A percentile compares a stretch with the other conserved stretches of the same genome.
phyloP scores from a whole-genome alignment of 1,284 basidiomycete species.

The Ceratobasidium sp. region DNA sequence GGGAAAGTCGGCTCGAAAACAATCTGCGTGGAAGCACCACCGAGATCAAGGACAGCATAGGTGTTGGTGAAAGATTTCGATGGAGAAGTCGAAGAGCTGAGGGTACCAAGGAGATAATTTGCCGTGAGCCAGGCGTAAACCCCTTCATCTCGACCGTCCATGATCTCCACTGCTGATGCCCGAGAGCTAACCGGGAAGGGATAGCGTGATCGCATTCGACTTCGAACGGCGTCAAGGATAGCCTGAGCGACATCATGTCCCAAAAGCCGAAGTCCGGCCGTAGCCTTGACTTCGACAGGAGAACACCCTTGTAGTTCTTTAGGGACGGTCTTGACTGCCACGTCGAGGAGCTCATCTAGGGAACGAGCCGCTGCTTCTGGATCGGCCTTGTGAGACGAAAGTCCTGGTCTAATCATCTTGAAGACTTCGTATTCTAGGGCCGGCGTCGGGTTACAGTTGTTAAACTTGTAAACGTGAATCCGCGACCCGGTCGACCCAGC shows the following conservation, averaged over 20 bases:
- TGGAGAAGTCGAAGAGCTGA: slow-evolving; percentile 69
- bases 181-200: slow-evolving; percentile 76
- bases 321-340: slow-evolving; percentile 86
- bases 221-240: slow-evolving; percentile 84
- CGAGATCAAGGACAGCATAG: slow-evolving; percentile 96
- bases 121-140: slow-evolving; percentile 99
- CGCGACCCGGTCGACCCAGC: slow-evolving; percentile 97
- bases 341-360: slow-evolving; percentile 85
- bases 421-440: slow-evolving; percentile 96
- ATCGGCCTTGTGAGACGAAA: slow-evolving; percentile 76
- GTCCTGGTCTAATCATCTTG: slow-evolving; percentile 84
- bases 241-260: slow-evolving; percentile 75
- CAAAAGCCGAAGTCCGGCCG: slow-evolving; percentile 89
- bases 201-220: slow-evolving; percentile 74
- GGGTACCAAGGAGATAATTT: slow-evolving; percentile 89
- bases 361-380: slow-evolving; percentile 82
- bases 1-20: slow-evolving; percentile 90
- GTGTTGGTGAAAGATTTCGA: slow-evolving; percentile 63
- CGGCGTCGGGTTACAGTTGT: slow-evolving; percentile 87
- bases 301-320: slow-evolving; percentile 78
- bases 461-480: slow-evolving; percentile 98
- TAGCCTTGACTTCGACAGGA: slow-evolving; percentile 94
- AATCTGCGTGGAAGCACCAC: slow-evolving; percentile 97
- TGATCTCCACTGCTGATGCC: slow-evolving; percentile 79
- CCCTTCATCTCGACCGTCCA: slow-evolving; percentile 98